Percentiles rank a stretch among this genome's conserved stretches.
phyloP scores from a whole-genome alignment of 2,329 filamentous ascomycete species.

The Lasiodiplodia sp. region DNA sequence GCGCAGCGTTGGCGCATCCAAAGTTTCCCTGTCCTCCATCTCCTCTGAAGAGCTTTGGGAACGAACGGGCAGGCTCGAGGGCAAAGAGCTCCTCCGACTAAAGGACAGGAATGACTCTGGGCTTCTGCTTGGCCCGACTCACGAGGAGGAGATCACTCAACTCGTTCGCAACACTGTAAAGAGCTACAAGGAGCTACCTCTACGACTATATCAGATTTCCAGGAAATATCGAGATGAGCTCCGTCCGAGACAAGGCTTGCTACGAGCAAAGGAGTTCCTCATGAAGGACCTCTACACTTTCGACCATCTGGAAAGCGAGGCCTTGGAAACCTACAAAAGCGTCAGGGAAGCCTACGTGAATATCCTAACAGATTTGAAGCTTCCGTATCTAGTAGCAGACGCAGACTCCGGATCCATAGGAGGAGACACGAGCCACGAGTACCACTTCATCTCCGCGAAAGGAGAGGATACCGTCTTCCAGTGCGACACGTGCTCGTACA shows the following conservation, averaged over 20 bases:
- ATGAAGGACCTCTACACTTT: slow-evolving; percentile 99
- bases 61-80: slow-evolving; percentile 79
- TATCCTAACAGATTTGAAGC: slow-evolving; percentile 81
- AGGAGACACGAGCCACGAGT: slow-evolving; percentile 91
- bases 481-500: slow-evolving; percentile 76
- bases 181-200: slow-evolving; percentile 85
- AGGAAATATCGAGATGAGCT: slow-evolving; percentile 95
- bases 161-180: slow-evolving; percentile 76
- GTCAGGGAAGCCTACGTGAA: slow-evolving; percentile 76
- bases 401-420: slow-evolving; percentile 98
- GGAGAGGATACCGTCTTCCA: slow-evolving; percentile 87
- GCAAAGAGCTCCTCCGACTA: slow-evolving; percentile 85
- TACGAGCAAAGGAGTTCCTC: slow-evolving; percentile 88
- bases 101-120: slow-evolving; percentile 76
- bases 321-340: slow-evolving; percentile 78
- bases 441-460: slow-evolving; percentile 79
- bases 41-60: slow-evolving; percentile 86
- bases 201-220: slow-evolving; percentile 89
- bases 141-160: slow-evolving; percentile 93
- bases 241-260: slow-evolving; percentile 83
- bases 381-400: slow-evolving; percentile 84
- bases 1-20: slow-evolving; percentile 76
- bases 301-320: slow-evolving; percentile 71
- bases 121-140: slow-evolving; percentile 86
- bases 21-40: slow-evolving; percentile 81